Conservation (phyloP, 805 yeast genomes). For the Myxozyma geophila region DNA sequence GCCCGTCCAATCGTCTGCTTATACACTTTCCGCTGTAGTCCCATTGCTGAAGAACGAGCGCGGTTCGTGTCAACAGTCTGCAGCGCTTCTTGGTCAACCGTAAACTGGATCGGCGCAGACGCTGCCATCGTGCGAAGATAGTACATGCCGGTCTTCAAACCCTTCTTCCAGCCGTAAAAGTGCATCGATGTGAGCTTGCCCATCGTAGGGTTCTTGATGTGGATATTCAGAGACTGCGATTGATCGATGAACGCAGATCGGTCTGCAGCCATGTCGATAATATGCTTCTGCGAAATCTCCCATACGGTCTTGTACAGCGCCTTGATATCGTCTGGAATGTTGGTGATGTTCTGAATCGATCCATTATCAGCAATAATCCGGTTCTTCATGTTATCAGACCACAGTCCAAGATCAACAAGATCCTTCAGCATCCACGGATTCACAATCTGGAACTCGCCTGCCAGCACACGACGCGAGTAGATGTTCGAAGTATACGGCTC, state of each 20-base stretch:
- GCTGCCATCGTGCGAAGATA: constrained; percentile 98
- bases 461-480: constrained; percentile 84
- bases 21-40: constrained; percentile 18
- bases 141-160: constrained; percentile 98
- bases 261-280: constrained; percentile 86
- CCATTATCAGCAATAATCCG: constrained; percentile 78
- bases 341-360: constrained; percentile 76
- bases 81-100: constrained; percentile 60
- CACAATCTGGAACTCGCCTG: constrained; percentile 93
- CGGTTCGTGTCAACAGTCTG: constrained; percentile 39
- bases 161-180: constrained; percentile 98
- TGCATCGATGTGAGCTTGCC: constrained; percentile 97
- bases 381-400: constrained; percentile 81
- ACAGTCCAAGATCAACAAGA: constrained; percentile 76
- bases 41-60: constrained; percentile 7
- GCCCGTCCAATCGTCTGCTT: constrained; percentile 21
- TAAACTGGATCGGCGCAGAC: constrained; percentile 92
- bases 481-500: constrained; percentile 95
- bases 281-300: constrained; percentile 87
- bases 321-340: constrained; percentile 75
- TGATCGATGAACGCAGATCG: constrained; percentile 78
- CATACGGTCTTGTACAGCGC: constrained; percentile 90
- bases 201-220: constrained; percentile 88
- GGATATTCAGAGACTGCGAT: constrained; percentile 90
- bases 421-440: constrained; percentile 85